These are phyloP conservation scores for Penicillium sp. DNA, from an alignment of 2,329 filamentous ascomycete species.

Conservation along the genomic window DNA sequence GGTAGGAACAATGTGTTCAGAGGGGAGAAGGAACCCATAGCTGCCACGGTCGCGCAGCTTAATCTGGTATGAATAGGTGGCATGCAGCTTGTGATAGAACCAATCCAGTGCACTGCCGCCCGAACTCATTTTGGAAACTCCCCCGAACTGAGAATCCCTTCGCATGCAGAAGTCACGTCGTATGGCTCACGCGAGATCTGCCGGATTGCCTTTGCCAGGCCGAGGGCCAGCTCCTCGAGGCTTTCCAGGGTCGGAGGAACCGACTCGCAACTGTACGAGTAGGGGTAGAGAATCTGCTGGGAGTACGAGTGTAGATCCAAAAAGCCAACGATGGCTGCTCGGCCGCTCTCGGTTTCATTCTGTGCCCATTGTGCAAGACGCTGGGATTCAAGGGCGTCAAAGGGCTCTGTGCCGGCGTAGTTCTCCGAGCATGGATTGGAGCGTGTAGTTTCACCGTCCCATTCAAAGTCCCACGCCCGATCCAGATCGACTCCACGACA, in stretches of 20 bases:
- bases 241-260: slow-evolving; percentile 84
- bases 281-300: slow-evolving; percentile 90
- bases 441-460: slow-evolving; percentile 63
- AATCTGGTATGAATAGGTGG: slow-evolving; percentile 83
- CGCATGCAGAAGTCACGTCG: slow-evolving; percentile 76
- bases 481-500: slow-evolving; percentile 88
- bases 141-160: slow-evolving; percentile 59
- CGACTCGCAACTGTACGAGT: slow-evolving; percentile 73
- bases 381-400: slow-evolving; percentile 74
- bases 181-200: slow-evolving; percentile 71
- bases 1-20: slow-evolving; percentile 79
- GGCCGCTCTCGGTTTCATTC: slow-evolving; percentile 66
- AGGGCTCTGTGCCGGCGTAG: slow-evolving; percentile 76
- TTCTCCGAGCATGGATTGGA: slow-evolving; percentile 86
- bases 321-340: slow-evolving; percentile 73
- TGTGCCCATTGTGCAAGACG: slow-evolving; percentile 74
- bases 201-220: slow-evolving; percentile 82
- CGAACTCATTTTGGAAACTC: slow-evolving; percentile 57
- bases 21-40: slow-evolving; percentile 87
- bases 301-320: slow-evolving; percentile 93
- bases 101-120: slow-evolving; percentile 89
- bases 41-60: slow-evolving; percentile 89
- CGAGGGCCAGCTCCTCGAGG: slow-evolving; percentile 80
- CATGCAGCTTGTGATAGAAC: slow-evolving; percentile 83
- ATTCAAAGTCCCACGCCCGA: slow-evolving; percentile 76